Evolutionary conservation across 352 stramenopile genomes (phyloP), one percentile per base, ranked within the genome.

Genomic region (Aphanomyces astaci): DNA sequence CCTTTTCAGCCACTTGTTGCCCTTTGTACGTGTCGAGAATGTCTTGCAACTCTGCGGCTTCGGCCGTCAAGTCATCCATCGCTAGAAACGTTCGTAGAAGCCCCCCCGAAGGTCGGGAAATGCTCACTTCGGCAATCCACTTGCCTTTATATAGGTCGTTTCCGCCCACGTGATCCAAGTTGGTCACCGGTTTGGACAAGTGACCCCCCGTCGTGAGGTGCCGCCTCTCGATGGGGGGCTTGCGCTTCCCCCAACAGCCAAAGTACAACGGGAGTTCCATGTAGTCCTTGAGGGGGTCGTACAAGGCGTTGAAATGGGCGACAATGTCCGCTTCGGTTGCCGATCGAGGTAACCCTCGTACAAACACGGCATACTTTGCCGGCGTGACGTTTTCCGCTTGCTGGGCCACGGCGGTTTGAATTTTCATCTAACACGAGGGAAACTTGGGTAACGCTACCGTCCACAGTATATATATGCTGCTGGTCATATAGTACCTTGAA

Each of bases 81-180:
- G 75, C 78, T 4, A 94, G 53, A 54, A 93, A 95, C 7, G 77
- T 88, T 2, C 76, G 66, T 22, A 96, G 67, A 3, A 96, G 57
- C 0, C 82, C 88, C 4, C 86, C 84, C 0, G 87, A 92, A 2
- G 86, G 81, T 36, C 88, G 81, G 11, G 79, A 80, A 3, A 96
- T 78, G 48, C 82, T 91, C 22, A 96, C 84, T 67, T 95, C 86
- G 4, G 86, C 87, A 39, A 96, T 81, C 86, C 84, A 95, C 19
- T 81, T 89, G 55, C 80, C 76, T 1, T 92, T 15, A 40, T 96
- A 96, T 57, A 93, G 70, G 5, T 76, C 71, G 51, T 86, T 3
- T 1, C n/a, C 28, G 33, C 51, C 10, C 31, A 19, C 22, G 51
- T 92, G 82, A 3, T 92, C 85, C 0, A 91, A 45, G 39, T 89